phyloP scores from a whole-genome alignment of 257 asterid species.

The Rauvolfia tetraphylla region DNA sequence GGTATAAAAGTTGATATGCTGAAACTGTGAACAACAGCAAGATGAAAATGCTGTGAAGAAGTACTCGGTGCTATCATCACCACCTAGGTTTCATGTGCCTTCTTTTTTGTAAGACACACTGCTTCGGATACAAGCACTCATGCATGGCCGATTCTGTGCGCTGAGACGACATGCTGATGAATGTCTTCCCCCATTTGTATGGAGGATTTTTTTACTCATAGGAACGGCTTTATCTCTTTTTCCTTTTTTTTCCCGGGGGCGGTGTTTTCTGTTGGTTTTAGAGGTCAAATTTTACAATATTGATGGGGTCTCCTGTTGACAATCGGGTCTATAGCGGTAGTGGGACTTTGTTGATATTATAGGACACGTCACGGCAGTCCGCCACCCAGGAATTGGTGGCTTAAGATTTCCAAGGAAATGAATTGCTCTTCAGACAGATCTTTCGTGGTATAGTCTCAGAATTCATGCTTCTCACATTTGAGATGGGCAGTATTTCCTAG shows the following conservation, averaged over 20 bases:
- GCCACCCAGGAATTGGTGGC: constrained; percentile 93
- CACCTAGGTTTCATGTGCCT: constrained; percentile 73
- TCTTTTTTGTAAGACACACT: constrained; percentile 89
- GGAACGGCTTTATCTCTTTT: neutral
- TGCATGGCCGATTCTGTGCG: constrained; percentile 95
- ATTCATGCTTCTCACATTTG: constrained; percentile 6
- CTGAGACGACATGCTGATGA: constrained; percentile 96
- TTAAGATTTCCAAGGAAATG: constrained; percentile 88
- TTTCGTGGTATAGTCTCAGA: constrained; percentile 62
- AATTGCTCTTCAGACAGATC: constrained; percentile 94
- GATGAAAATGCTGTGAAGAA: constrained; percentile 75
- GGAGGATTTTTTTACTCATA: constrained; percentile 21
- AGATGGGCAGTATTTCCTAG: neutral
- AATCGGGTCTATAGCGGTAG: too few relatives aligned
- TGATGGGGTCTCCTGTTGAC: neutral
- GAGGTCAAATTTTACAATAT: neutral
- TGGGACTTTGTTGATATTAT: constrained; percentile 15
- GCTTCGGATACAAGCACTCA: constrained; percentile 99
- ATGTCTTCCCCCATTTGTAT: constrained; percentile 89
- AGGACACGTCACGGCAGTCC: constrained; percentile 97
- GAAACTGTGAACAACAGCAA: constrained; percentile 39
- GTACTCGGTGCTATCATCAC: constrained; percentile 53
- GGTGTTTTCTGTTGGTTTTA: neutral
- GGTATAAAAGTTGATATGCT: constrained; percentile 6
- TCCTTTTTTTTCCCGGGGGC: neutral